Evolutionary conservation across 257 asterid genomes (phyloP).

Genomic region (Agastache rugosa): DNA sequence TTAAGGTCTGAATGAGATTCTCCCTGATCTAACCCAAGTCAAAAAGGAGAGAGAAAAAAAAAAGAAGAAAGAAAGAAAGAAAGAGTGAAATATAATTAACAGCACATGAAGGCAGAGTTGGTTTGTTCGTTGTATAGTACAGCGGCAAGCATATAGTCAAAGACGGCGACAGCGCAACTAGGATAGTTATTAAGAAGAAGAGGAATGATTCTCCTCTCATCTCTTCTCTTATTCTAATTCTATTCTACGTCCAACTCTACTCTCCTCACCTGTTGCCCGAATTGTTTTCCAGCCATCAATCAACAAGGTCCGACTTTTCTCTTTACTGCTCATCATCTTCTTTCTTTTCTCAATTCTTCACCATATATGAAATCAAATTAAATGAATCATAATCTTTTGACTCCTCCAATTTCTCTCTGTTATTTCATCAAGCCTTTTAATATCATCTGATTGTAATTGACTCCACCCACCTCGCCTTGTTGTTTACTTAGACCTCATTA

Average conservation of each 20-base stretch:
- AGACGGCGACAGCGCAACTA: slow-evolving; percentile 40
- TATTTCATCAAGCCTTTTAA: background rate
- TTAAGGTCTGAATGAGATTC: no score
- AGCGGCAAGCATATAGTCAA: slow-evolving; percentile 44
- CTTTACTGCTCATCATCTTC: background rate
- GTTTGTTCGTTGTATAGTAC: slow-evolving; percentile 35
- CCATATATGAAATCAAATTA: background rate
- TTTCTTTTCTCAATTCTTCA: background rate
- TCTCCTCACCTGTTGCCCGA: background rate
- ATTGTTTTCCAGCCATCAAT: background rate
- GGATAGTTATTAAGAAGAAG: background rate
- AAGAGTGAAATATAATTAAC: background rate
- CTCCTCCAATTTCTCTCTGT: background rate
- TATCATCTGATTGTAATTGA: background rate
- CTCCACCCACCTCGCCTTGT: background rate
- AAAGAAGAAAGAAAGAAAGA: no score
- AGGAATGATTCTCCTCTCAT: background rate
- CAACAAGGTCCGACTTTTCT: background rate
- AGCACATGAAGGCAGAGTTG: background rate
- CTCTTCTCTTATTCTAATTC: no score
- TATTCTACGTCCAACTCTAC: background rate
- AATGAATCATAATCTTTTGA: background rate
- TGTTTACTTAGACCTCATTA: background rate
- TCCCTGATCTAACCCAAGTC: no score
- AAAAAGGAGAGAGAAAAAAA: no score